These are phyloP conservation scores for Aurinia saxatilis DNA, from an alignment of 345 rosid species.

Conservation along the genomic window DNA sequence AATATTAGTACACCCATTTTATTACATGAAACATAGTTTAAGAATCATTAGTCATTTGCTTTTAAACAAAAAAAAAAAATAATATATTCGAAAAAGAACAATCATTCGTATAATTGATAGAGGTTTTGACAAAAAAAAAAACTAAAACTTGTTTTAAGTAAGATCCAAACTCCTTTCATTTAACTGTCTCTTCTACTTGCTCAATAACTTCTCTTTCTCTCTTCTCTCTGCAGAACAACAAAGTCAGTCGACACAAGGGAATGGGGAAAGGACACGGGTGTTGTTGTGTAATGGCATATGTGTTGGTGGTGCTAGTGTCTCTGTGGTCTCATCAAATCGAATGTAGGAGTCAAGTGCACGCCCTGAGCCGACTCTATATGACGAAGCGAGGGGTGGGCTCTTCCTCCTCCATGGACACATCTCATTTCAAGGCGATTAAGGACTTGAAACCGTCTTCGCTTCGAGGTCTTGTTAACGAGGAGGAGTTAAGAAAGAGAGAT, in stretches of 20 bases:
- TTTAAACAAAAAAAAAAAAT: not conserved
- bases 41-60: not conserved
- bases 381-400: constrained; percentile 20
- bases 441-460: constrained; percentile 12
- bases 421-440: constrained; percentile 22
- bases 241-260: not conserved
- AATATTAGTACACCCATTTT: not conserved
- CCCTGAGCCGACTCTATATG: constrained; percentile 25
- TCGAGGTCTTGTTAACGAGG: not conserved
- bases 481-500: constrained; percentile 41
- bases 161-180: constrained; percentile 12
- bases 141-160: not conserved
- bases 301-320: not conserved
- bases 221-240: not conserved
- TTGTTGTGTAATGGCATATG: not conserved
- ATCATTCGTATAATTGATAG: constrained; percentile 21
- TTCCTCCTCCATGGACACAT: constrained; percentile 18
- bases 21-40: not conserved
- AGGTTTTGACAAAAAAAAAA: not conserved
- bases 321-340: not conserved
- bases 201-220: not conserved
- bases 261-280: constrained; percentile 12
- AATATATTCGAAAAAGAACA: not conserved
- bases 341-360: constrained; percentile 26
- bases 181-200: constrained; percentile 12